Evolutionary conservation across 1,284 basidiomycete species (phyloP).

Genomic region (Rhodofomes roseus): DNA sequence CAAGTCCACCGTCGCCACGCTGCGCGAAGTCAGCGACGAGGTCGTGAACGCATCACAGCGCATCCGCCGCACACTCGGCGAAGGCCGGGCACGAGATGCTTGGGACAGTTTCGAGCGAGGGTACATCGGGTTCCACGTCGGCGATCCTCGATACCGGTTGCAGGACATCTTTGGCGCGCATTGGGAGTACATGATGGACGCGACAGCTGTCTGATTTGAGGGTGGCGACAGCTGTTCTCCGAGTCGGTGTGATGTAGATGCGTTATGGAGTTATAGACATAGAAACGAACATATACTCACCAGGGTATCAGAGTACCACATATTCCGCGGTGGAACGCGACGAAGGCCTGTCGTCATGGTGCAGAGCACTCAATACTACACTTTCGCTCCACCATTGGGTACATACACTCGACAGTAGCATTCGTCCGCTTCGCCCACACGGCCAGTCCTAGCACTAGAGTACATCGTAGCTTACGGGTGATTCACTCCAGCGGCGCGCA

Average conservation of each 20-base stretch:
- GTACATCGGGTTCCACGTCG: constrained; percentile 8
- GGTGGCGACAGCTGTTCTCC: no score
- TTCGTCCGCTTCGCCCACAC: no score
- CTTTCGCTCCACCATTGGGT: no score
- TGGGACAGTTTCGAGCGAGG: constrained; percentile 16
- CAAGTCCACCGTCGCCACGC: constrained; percentile 5
- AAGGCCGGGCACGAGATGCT: constrained; percentile 9
- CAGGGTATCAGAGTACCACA: no score
- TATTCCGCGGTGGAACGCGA: no score
- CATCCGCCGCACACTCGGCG: constrained; percentile 11
- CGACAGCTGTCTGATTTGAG: neutral
- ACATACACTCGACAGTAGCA: no score
- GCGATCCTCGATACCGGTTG: constrained; percentile 8
- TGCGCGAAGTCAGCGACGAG: constrained; percentile 14
- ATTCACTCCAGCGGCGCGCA: constrained; percentile 29
- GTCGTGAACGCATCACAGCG: constrained; percentile 8
- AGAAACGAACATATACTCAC: no score
- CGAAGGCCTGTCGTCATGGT: no score
- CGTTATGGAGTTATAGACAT: no score
- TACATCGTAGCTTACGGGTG: neutral
- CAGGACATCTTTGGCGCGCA: constrained; percentile 1
- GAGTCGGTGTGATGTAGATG: no score
- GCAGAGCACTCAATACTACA: no score
- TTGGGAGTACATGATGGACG: constrained; percentile 4
- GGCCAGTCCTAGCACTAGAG: neutral